Percentiles rank a stretch among this genome's conserved stretches.
Evolutionary conservation across 2,329 filamentous ascomycete species (phyloP).

Genomic region (Claviceps sp.): DNA sequence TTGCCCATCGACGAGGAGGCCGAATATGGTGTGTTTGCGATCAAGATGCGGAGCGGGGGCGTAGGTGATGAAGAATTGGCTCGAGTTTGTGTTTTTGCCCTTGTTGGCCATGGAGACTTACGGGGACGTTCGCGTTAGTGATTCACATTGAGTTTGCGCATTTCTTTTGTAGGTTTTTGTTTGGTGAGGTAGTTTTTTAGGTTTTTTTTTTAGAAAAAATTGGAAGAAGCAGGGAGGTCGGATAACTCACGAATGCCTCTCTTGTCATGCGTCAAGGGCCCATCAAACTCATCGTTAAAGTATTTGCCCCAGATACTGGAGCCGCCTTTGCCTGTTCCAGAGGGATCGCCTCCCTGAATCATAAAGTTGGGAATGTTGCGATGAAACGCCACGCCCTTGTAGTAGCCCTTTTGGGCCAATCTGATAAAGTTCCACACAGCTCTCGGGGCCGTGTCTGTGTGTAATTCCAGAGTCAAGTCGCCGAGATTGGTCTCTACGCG

Average conservation of each 20-base stretch:
- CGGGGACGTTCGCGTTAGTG: not conserved
- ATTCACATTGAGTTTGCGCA: not conserved
- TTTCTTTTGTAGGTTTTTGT: not conserved
- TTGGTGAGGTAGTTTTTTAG: too few relatives aligned
- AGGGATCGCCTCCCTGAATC: conserved; percentile 93
- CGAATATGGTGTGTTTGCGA: conserved; percentile 95
- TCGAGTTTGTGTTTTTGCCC: conserved; percentile 93
- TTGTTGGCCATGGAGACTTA: conserved; percentile 86
- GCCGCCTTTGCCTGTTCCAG: conserved; percentile 84
- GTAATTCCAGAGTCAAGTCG: conserved; percentile 75
- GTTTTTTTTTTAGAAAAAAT: not conserved
- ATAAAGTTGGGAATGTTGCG: conserved; percentile 93
- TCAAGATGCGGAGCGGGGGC: conserved; percentile 75
- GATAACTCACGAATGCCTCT: conserved; percentile 46
- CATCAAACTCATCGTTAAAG: conserved; percentile 88
- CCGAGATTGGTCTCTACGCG: conserved; percentile 79
- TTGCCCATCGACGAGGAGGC: conserved; percentile 63
- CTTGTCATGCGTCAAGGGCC: conserved; percentile 68
- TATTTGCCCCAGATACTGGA: conserved; percentile 86
- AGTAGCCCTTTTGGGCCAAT: conserved; percentile 80
- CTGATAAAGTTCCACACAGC: conserved; percentile 96
- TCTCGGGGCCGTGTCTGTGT: conserved; percentile 80
- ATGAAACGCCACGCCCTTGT: conserved; percentile 73
- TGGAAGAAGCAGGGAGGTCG: not conserved
- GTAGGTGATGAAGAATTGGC: conserved; percentile 91